These are phyloP conservation scores for Cercospora zeae-maydis DNA, from an alignment of 2,329 filamentous ascomycete species.

Conservation along the genomic window DNA sequence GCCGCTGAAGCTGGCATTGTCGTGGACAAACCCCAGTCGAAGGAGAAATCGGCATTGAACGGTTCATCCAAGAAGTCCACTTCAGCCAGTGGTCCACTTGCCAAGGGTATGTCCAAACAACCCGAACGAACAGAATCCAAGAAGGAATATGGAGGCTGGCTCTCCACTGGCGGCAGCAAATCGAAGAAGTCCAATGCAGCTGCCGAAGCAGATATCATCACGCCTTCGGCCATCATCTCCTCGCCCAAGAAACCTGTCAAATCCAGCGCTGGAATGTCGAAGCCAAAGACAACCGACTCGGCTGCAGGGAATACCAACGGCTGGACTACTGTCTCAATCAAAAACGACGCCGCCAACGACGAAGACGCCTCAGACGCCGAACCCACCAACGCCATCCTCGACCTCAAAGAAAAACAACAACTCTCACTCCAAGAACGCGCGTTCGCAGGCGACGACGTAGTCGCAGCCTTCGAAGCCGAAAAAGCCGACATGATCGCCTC, in stretches of 20 bases:
- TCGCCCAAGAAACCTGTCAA: constrained; percentile 6
- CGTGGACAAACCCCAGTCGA: constrained; percentile 30
- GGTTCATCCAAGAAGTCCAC: constrained; percentile 30
- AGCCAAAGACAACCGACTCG: constrained; percentile 1
- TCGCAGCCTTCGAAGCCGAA: constrained; percentile 73
- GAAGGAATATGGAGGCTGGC: constrained; percentile 22
- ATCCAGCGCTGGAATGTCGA: constrained; percentile 19
- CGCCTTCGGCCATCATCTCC: constrained; percentile 7
- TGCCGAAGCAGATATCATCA: constrained; percentile 22
- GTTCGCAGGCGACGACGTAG: constrained; percentile 84
- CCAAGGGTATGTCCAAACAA: constrained; percentile 22
- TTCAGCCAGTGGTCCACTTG: constrained; percentile 25
- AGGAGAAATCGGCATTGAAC: constrained; percentile 19
- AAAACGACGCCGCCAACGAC: constrained; percentile 25
- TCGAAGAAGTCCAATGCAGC: constrained; percentile 22
- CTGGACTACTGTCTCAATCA: constrained; percentile 44
- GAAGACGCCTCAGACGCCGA: constrained; percentile 30
- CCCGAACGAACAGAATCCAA: not conserved
- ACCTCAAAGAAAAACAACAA: constrained; percentile 49
- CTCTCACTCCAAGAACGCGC: constrained; percentile 71
- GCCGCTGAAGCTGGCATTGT: constrained; percentile 37
- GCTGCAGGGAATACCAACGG: constrained; percentile 39
- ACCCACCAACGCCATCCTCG: constrained; percentile 27
- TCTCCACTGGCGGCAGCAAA: constrained; percentile 24
- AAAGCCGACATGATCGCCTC: constrained; percentile 68